Base-by-base conservation (phyloP, 768 basidiomycete genomes). In the Hydnomerulius pinastri region DNA sequence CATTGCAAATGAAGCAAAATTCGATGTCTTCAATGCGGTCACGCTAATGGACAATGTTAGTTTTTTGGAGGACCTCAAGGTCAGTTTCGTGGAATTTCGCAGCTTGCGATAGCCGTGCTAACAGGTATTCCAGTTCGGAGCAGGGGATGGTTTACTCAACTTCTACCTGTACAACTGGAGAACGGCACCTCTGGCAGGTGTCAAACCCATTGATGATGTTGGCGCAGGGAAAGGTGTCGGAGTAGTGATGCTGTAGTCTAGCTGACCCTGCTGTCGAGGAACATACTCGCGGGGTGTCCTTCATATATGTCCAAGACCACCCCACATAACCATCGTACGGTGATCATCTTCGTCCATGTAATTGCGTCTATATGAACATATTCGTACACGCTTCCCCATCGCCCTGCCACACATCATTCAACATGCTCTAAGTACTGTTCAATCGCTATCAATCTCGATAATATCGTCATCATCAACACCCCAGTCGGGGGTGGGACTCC, bases 81-180 rank as follows among this genome's bases (percentile, higher is more conserved):
- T 88, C 58, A 43, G 76, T 57, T 36, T 43, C 41, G 42, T 53
- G 12, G 33, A 28, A 8, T 15, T 21, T 21, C 33, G 13, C 8
- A n/a, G 18, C 25, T 33, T 17, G 2, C 18, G 30, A 13, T 17
- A 27, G 32, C 38, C 39, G 24, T 48, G 23, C 51, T 57, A 18
- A 64, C n/a, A 24, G 9, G 7, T 9, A 42, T 48, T 52, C 36
- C 53, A 96, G 94, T 98, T 98, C 63, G 96, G 92, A n/a, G 72
- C 77, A 10, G 96, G 93, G 4, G 91, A 96, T 63, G 97, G 97
- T 2, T 80, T 87, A 67, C 77, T 99, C 45, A 91, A 95, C 68
- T 96, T 83, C 66, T 95, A 95, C 66, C 67, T 95, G 50, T 98
- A 97, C 73, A 99, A 99, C 70, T 99, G 94, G 92, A 79, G 88